Evolutionary conservation across 345 rosid species (phyloP).

Genomic region (Ceriops decandra): DNA sequence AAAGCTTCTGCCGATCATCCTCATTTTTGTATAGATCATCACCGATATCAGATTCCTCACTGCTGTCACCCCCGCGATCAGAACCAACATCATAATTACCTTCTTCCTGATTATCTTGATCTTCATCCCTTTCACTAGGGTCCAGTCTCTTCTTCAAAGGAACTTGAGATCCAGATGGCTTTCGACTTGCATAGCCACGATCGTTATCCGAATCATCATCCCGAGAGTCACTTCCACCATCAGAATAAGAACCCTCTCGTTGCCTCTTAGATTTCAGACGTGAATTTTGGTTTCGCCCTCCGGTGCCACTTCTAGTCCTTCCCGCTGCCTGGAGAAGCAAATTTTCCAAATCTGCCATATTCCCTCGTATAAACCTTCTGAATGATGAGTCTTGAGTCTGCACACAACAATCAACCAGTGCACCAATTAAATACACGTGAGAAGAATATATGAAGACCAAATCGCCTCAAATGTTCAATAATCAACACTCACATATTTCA

Average conservation of each 20-base stretch:
- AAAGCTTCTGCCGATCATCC: constrained; percentile 70
- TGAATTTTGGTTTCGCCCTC: constrained; percentile 57
- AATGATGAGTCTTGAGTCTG: background rate
- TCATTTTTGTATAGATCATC: constrained; percentile 89
- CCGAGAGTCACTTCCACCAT: constrained; percentile 84
- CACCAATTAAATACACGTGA: background rate
- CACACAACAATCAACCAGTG: background rate
- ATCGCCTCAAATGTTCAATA: too few relatives aligned
- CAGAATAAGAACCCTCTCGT: constrained; percentile 82
- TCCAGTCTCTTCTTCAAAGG: constrained; percentile 91
- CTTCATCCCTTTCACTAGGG: constrained; percentile 72
- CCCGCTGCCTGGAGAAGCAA: constrained; percentile 98
- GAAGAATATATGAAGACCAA: too few relatives aligned
- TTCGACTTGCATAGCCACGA: constrained; percentile 63
- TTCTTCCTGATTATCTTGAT: constrained; percentile 62
- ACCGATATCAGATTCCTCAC: constrained; percentile 85
- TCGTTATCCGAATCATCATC: constrained; percentile 81
- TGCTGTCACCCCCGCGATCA: constrained; percentile 64
- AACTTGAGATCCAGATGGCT: constrained; percentile 90
- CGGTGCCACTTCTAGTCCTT: constrained; percentile 44
- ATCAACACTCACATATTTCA: too few relatives aligned
- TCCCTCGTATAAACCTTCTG: background rate
- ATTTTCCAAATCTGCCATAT: constrained; percentile 88
- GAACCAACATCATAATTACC: constrained; percentile 60
- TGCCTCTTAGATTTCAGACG: constrained; percentile 55